Base-by-base conservation (phyloP, 805 yeast species). In the Ogataea chonburiensis region DNA sequence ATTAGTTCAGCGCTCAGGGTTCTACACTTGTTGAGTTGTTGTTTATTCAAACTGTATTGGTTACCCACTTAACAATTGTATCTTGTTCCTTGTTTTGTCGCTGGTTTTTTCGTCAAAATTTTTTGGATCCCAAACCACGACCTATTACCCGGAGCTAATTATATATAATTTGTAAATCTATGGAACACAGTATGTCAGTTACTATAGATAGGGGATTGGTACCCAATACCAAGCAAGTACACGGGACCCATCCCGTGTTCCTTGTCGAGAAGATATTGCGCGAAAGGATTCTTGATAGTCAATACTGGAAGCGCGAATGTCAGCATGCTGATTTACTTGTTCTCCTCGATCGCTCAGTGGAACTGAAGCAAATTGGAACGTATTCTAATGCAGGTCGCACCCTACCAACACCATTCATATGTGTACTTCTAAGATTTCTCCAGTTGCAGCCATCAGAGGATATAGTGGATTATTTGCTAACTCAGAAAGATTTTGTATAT, bases 401-500 rank as follows among this genome's bases (percentile, higher is more conserved):
- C 20, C 60, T 76, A 42, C 93, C 94, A 0, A 67, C 83, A 12
- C 81, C 79, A 10, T 87, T 86, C 49, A 55, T 86, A n/a, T 80
- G 95, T 52, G 68, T 95, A 28, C 58, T 87, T 21, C 75, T 86
- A 52, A 78, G 91, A 45, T 56, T 91, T 40, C 66, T 89, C 4
- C 95, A 91, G 57, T 59, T 93, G 12, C 77, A 77, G 43, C 97
- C 97, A 0, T 50, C 70, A 1, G 50, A 53, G 8, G 84, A 77
- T 4, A 75, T 86, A 4, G 53, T 85, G 2, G 53, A 63, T 12
- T 70, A 77, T 36, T 70, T 75, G 44, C 60, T 82, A 9, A 57
- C 57, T 2, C 93, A 89, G 49, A 62, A 67, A 32, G 77, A 81
- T 37, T 89, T 89, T 70, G 86, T 86, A 58, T 88, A 87, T 52